Percentiles rank a stretch among this genome's conserved stretches.
These are phyloP conservation scores for Voacanga thouarsii DNA, from an alignment of 257 asterid genomes.

Conservation along the genomic window DNA sequence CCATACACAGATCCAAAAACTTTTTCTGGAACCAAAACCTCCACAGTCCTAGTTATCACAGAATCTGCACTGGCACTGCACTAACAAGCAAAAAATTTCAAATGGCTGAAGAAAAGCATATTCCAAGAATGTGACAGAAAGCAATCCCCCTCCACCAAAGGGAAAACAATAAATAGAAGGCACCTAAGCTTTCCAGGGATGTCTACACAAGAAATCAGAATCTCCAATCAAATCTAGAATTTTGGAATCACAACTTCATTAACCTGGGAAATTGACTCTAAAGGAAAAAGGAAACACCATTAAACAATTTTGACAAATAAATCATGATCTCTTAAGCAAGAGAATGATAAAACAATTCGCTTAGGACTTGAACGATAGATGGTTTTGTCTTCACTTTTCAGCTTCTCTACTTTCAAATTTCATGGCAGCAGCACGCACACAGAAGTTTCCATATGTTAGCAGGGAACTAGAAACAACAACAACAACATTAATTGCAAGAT, in stretches of 20 bases:
- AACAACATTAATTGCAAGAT: not conserved
- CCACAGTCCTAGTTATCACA: slow-evolving; percentile 20
- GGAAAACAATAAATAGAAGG: not conserved
- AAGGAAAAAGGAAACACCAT: not conserved
- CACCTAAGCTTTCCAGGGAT: not conserved
- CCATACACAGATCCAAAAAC: slow-evolving; percentile 43
- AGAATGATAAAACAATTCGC: not conserved
- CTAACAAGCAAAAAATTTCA: not conserved
- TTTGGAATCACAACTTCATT: slow-evolving; percentile 3
- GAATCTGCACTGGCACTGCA: slow-evolving; percentile 26
- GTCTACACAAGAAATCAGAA: not conserved
- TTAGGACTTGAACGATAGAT: not conserved
- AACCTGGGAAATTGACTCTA: not conserved
- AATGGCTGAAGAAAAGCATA: not conserved
- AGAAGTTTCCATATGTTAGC: not conserved
- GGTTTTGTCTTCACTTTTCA: not conserved
- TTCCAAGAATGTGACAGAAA: not conserved
- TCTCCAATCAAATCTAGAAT: not conserved
- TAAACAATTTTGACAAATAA: not conserved
- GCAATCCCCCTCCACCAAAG: not conserved
- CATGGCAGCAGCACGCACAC: not conserved
- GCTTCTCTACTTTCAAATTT: not conserved
- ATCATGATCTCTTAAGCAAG: not conserved
- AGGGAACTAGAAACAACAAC: not conserved
- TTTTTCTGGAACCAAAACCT: slow-evolving; percentile 32